phyloP scores from a whole-genome alignment of 2,329 filamentous ascomycete species.

The Phialophora tarda region DNA sequence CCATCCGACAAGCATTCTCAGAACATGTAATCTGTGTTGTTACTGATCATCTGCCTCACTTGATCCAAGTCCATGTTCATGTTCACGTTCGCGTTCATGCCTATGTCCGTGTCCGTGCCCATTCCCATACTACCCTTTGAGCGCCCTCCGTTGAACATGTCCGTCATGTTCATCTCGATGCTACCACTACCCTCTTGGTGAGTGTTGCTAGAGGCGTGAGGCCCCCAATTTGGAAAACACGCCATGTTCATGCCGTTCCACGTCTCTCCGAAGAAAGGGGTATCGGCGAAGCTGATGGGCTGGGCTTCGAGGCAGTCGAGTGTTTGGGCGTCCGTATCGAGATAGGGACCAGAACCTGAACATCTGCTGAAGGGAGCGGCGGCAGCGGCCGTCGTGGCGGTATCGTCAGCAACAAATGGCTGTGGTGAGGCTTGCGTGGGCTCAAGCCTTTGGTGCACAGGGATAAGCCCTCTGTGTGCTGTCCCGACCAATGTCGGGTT shows the following conservation, averaged over 20 bases:
- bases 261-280: background rate
- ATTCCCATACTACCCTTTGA: no score
- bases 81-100: no score
- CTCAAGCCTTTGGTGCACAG: background rate
- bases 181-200: background rate
- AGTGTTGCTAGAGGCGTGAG: background rate
- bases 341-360: background rate
- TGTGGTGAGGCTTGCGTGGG: background rate
- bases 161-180: background rate
- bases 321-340: background rate
- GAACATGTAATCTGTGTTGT: background rate
- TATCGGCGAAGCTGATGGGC: background rate
- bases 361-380: background rate
- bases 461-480: background rate
- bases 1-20: background rate
- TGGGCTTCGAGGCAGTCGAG: constrained; percentile 4
- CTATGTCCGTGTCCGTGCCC: no score
- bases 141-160: background rate
- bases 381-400: no score
- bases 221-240: background rate
- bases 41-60: background rate
- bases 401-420: background rate
- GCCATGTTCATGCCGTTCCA: background rate
- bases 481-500: background rate
- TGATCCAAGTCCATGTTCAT: background rate